phyloP scores from a whole-genome alignment of 1,284 basidiomycete genomes.

The Fomitopsis pinicola region DNA sequence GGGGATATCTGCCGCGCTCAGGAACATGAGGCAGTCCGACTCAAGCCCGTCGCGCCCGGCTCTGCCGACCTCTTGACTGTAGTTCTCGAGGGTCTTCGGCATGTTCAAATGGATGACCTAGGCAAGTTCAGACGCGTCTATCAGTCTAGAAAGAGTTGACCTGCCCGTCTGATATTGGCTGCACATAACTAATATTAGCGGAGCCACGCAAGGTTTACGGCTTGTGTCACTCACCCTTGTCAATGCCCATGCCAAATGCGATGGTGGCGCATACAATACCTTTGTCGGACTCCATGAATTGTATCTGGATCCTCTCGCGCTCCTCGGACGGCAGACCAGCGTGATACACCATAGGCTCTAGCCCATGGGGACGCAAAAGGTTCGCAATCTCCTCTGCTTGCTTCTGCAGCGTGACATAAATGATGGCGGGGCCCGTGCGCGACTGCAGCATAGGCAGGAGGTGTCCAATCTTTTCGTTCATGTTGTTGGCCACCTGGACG shows the following conservation, averaged over 20 bases:
- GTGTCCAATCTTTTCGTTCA: constrained; percentile 36
- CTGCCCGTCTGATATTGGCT: constrained; percentile 32
- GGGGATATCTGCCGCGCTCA: constrained; percentile 37
- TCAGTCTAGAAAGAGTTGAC: neutral
- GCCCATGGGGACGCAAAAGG: constrained; percentile 39
- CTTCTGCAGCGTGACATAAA: constrained; percentile 67
- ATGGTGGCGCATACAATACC: constrained; percentile 68
- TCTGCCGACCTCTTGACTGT: constrained; percentile 76
- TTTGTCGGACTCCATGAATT: constrained; percentile 61
- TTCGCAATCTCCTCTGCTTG: constrained; percentile 61
- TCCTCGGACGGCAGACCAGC: constrained; percentile 59
- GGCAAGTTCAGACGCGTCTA: neutral
- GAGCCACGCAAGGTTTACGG: no score
- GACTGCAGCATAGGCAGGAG: constrained; percentile 43
- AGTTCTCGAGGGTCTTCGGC: constrained; percentile 61
- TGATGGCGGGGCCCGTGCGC: constrained; percentile 51
- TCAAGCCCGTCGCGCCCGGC: constrained; percentile 68
- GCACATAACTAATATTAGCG: neutral
- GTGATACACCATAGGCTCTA: constrained; percentile 64
- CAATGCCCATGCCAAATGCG: constrained; percentile 73
- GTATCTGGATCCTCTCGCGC: constrained; percentile 49
- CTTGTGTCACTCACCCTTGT: constrained; percentile 43
- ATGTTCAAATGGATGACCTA: constrained; percentile 69
- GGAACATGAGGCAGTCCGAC: constrained; percentile 55
- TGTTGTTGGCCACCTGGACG: constrained; percentile 43